A percentile compares a stretch with the other conserved stretches of the same genome.
phyloP scores from a whole-genome alignment of 2,329 filamentous ascomycete genomes.

The Neurospora sp. region DNA sequence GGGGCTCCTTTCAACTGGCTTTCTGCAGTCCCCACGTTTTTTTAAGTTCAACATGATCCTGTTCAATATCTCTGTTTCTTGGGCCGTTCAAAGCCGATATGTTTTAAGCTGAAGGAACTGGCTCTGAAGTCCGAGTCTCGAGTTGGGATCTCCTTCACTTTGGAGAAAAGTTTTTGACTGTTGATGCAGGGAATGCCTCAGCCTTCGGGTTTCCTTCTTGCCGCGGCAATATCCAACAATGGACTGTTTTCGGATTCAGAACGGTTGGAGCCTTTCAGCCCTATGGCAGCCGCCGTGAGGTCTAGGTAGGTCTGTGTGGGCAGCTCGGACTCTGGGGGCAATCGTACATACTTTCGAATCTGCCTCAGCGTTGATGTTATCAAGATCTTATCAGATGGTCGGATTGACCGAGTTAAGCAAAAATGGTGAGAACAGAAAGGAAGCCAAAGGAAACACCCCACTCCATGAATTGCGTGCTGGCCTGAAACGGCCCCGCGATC shows the following conservation, averaged over 20 bases:
- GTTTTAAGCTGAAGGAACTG: background rate
- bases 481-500: background rate
- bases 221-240: background rate
- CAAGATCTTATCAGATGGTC: background rate
- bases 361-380: background rate
- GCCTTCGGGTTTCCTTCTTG: background rate
- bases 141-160: background rate
- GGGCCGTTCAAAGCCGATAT: background rate
- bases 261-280: background rate
- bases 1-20: background rate
- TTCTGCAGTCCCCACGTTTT: background rate
- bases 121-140: background rate
- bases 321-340: background rate
- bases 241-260: background rate
- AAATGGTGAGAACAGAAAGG: background rate
- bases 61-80: background rate
- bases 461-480: background rate
- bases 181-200: background rate
- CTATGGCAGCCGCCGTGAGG: background rate
- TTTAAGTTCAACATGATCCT: background rate
- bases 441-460: background rate
- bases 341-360: background rate
- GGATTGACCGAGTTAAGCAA: background rate
- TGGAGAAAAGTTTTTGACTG: background rate
- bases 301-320: background rate